Evolutionary conservation across 2,329 filamentous ascomycete genomes (phyloP), one percentile per base, ranked within the genome.

Genomic region (Fusarium ramigenum): DNA sequence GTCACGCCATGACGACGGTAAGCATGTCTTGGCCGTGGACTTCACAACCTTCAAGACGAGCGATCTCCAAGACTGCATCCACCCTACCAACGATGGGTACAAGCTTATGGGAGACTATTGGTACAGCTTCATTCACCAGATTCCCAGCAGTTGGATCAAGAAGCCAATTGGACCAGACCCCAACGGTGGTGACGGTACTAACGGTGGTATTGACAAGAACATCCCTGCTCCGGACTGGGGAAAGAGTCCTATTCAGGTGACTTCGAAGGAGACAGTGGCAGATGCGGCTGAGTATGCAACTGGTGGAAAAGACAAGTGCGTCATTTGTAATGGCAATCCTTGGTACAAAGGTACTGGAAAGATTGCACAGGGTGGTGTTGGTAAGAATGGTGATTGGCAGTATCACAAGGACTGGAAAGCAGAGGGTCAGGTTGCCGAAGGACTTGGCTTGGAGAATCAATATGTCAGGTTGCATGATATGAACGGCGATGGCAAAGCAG

Each of bases 91-190:
- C 4, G 32, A 60, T 1, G 75, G 77, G 0, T 78, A 78, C 37
- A 50, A 44, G 7, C 9, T 67, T 10, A 63, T 78, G 42, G 75
- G 72, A 0, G 53, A 74, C 25, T 78, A 72, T 16, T 78, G 77
- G 77, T 77, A 76, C 19, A 63, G 66, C 42, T 78, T 77, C 23
- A 59, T 78, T 1, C 53, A 57, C 1, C 77, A 78, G 44, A 72
- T 78, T 14, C 77, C 75, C 1, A 65, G 18, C 12, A 25, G 39
- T 1, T 78, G 77, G 75, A 74, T 78, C 12, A 30, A 64, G 12
- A 36, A 63, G 5, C 74, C 75, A 2, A 28, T 69, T 4, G 75
- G 70, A 4, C 32, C 62, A 25, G 66, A 74, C 10, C 71, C 64
- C 3, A 43, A 16, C 19, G n/a, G 11, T 16, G 50, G 39, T 1